Evolutionary conservation across 1,139 yeast genomes (phyloP), one percentile per base, ranked within the genome.

Genomic region (Diutina rugosa): DNA sequence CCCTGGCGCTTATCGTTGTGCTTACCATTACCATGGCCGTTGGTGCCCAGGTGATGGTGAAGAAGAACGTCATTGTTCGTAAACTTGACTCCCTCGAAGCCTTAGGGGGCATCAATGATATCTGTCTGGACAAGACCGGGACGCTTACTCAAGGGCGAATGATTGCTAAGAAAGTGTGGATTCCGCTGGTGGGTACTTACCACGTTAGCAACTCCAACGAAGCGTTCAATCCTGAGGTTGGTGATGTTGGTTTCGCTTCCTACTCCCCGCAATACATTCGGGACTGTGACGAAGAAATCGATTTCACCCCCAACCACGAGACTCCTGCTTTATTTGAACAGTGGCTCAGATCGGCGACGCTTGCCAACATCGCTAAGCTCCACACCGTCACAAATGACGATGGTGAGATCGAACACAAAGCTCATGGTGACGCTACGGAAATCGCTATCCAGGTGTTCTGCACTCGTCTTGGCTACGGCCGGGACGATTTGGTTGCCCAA

Each of bases 381-480:
- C 74, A 73, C 59, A 69, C 76, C 59, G 72, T 72, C 48, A 63
- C 65, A 30, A 72, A 71, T 57, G 73, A 67, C 48, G 74, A 72
- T n/a, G 76, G 74, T 6, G 74, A 70, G 53, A 58, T 64, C 46
- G 68, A 59, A 8, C 87, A 95, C 93, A 81, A 80, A 63, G 90
- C 89, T 16, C 85, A 83, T 63, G 95, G 95, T 56, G 95, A 87
- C 66, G 90, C 95, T 46, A 87, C 95, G 3, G 95, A 87, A 69
- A 81, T 85, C 64, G 93, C 95, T 14, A 84, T 87, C 60, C 88
- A 87, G 64, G 90, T 87, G 0, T 86, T 87, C 65, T 78, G 82
- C 18, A 70, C 80, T 47, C 75, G 93, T 61, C 68, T 84, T 54
- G 79, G 77, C 35, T 77, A 69, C 63, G 72, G 73, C 9, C 76